Base-by-base conservation (phyloP, 1,284 basidiomycete species). In the Kalmanozyma brasiliensis region DNA sequence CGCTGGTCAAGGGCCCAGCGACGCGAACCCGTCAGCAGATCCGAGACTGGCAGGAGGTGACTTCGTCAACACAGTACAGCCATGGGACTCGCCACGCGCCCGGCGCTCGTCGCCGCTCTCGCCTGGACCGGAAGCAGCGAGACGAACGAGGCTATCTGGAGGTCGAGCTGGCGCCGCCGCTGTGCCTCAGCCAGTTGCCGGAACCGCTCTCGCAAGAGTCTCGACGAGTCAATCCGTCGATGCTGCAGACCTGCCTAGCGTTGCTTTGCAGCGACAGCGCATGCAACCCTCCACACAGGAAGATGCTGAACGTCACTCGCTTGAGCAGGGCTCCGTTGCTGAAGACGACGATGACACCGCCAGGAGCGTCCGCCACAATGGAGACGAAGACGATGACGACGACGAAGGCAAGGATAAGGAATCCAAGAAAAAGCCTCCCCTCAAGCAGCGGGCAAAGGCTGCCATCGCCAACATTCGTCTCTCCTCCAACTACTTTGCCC, bases 401-500 rank as follows among this genome's bases (percentile, higher is more conserved):
- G 41, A 52, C 6, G 19, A 55, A 19, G 29, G 17, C 22, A 16
- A 40, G 22, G n/a, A 33, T 16, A 51, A 53, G 20, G 40, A 52
- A 13, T 26, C 41, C 2, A 38, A 47, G 10, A 35, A 24, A 6
- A 52, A 43, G 24, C 23, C 7, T 22, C 20, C 35, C 5, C 30
- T 52, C 45, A 45, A 43, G 17, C 19, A 58, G 26, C 59, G 64
- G 24, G 8, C 29, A 33, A 45, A 32, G 36, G 17, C 46, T 6
- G 37, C 57, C 38, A 23, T 60, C 52, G 34, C 32, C 24, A 43
- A 14, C 41, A 52, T 64, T 17, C 51, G 46, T 35, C 52, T 69
- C 45, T 52, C 55, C 10, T 69, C 66, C 52, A 69, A 69, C 60
- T 77, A 77, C 48, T 53, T 73, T 41, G 59, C 57, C 0, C 66